Evolutionary conservation across 352 stramenopile species (phyloP).

Genomic region (Phytophthora sojae): DNA sequence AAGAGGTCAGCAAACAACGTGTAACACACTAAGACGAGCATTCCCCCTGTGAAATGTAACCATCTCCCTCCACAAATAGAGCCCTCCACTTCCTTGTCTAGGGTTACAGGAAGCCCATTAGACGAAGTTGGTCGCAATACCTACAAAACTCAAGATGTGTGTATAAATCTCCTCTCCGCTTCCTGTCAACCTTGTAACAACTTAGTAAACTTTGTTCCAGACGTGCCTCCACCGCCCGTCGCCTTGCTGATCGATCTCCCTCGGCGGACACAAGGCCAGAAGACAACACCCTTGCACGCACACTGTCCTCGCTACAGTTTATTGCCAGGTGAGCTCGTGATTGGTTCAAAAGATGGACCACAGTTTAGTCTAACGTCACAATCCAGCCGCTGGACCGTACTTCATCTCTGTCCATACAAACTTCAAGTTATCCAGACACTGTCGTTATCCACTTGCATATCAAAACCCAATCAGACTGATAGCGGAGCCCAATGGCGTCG

Average conservation of each 20-base stretch:
- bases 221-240: constrained; percentile 21
- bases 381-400: constrained; percentile 2
- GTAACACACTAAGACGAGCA: constrained; percentile 39
- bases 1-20: constrained; percentile 81
- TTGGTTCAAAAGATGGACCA: constrained; percentile 13
- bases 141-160: constrained; percentile 22
- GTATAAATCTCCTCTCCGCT: constrained; percentile 15
- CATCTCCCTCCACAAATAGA: constrained; percentile 2
- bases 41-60: constrained; percentile 12
- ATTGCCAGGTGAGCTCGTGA: not conserved
- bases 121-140: constrained; percentile 41
- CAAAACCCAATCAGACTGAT: constrained; percentile 1
- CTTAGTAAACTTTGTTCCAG: constrained; percentile 8
- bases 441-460: not conserved
- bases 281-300: constrained; percentile 15
- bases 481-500: constrained; percentile 20
- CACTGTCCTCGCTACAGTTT: constrained; percentile 27
- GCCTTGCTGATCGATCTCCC: constrained; percentile 3
- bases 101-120: constrained; percentile 74
- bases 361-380: too few species aligned
- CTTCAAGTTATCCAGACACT: not conserved
- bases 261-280: constrained; percentile 9
- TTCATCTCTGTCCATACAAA: constrained; percentile 2
- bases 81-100: constrained; percentile 48
- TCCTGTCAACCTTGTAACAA: constrained; percentile 21